Base-by-base conservation (phyloP, 176 grass and related monocot species). In the Bothriochloa decipiens region DNA sequence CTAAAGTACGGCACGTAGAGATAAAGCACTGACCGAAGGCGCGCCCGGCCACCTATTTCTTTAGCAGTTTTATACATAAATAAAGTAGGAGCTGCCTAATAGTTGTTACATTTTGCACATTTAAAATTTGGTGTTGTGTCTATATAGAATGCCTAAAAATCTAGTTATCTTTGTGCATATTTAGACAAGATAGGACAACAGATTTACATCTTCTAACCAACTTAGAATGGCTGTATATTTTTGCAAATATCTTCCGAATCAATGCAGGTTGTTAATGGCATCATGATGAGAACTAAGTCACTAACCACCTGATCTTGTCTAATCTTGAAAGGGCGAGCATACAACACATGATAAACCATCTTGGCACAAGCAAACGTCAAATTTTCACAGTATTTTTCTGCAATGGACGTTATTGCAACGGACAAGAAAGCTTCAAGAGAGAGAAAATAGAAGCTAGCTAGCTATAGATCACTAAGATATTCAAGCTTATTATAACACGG, bases 141-240 rank as follows among this genome's bases (percentile, higher is more conserved):
- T 52, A 82, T 53, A 61, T 60, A 23, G 0, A 65, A 81, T 49
- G 0, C 46, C 46, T 49, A 49, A 49, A 47, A 47, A 78, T 25
- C 17, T 53, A 53, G 6, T 47, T 62, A 4, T 60, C 49, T 27
- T 85, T 52, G 32, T 70, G 29, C 55, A 67, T 4, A 72, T 90
- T 66, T 77, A 43, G 73, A 77, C 57, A 90, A 17, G 78, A 82
- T 90, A 78, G 69, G 33, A 72, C 65, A 75, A 61, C 76, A 47
- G 22, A 37, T 80, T 75, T 47, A 11, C 87, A 89, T 78, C 75
- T 75, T 47, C 57, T 28, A 14, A 27, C 11, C 8, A 8, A 74
- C 22, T 84, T 77, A 57, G 76, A 74, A 68, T 28, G 14, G 23
- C 8, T 27, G 15, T 40, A 45, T 68, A 70, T 33, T 40, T 75